Percentiles rank a stretch among this genome's conserved stretches.
Evolutionary conservation across 2,329 filamentous ascomycete species (phyloP).

Genomic region (Hypoxylon sp.): DNA sequence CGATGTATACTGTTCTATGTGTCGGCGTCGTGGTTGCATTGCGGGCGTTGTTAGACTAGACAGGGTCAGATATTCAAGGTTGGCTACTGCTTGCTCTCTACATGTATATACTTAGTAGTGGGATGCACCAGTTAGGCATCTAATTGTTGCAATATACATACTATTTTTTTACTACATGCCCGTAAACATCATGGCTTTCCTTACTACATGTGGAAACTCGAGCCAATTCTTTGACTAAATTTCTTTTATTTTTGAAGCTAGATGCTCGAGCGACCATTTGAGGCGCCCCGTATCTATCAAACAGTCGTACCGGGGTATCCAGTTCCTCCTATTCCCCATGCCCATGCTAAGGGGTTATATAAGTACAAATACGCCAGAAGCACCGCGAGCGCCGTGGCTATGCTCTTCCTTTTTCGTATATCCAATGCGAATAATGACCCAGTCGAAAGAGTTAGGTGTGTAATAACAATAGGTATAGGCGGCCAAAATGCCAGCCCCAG

Average conservation of each 20-base stretch:
- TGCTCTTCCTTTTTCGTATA: conserved; percentile 23
- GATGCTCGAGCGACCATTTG: conserved; percentile 6
- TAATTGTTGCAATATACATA: conserved; percentile 15
- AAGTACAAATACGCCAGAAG: conserved; percentile 34
- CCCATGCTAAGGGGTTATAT: conserved; percentile 30
- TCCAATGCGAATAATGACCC: conserved; percentile 21
- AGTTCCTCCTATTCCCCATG: conserved; percentile 19
- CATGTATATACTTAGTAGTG: background rate
- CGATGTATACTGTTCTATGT: conserved; percentile 3
- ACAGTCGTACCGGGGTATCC: conserved; percentile 29
- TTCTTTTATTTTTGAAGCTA: conserved; percentile 4
- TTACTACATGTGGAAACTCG: too few relatives aligned
- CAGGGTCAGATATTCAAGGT: conserved; percentile 8
- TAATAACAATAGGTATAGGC: conserved; percentile 20
- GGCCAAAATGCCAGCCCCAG: conserved; percentile 9
- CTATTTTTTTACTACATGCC: too few relatives aligned
- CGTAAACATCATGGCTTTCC: too few relatives aligned
- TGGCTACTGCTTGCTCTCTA: background rate
- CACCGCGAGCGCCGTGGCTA: conserved; percentile 35
- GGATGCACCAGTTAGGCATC: conserved; percentile 8
- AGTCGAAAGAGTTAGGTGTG: conserved; percentile 8
- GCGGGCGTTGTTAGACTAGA: conserved; percentile 33
- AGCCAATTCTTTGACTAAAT: too few relatives aligned
- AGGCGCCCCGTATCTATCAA: conserved; percentile 24
- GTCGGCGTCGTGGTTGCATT: conserved; percentile 35